Conservation (phyloP, 768 basidiomycete genomes). For the Lentinula sp. region DNA sequence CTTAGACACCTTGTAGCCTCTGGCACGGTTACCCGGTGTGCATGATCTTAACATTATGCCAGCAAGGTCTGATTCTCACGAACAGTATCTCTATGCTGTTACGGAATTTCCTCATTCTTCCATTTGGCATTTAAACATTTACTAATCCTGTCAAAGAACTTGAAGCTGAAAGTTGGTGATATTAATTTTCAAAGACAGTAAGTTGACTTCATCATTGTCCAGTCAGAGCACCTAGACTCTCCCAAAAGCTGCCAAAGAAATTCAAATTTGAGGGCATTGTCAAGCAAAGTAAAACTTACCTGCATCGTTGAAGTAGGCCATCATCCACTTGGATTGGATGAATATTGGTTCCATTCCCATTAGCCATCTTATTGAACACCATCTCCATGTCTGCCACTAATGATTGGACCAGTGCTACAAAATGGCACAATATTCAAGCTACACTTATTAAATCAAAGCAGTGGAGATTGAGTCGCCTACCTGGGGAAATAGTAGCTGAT, state of each 20-base stretch:
- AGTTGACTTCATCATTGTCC: neutral
- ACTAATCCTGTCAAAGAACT: too few relatives aligned
- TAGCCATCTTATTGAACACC: slow-evolving; percentile 37
- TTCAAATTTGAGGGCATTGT: neutral
- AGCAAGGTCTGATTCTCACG: too few relatives aligned
- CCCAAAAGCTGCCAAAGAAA: neutral
- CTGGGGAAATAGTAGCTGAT: slow-evolving; percentile 33
- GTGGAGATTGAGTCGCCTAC: slow-evolving; percentile 25
- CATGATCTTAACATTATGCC: too few relatives aligned
- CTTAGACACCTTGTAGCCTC: too few relatives aligned
- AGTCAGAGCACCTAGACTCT: neutral
- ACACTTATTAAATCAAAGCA: too few relatives aligned
- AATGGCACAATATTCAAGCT: too few relatives aligned
- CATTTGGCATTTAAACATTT: too few relatives aligned
- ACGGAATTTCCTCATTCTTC: too few relatives aligned
- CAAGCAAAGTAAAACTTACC: slow-evolving; percentile 13
- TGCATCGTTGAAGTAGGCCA: slow-evolving; percentile 29
- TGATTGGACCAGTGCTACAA: slow-evolving; percentile 13
- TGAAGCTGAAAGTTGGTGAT: too few relatives aligned
- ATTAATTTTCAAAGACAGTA: too few relatives aligned
- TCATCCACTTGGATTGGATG: slow-evolving; percentile 20
- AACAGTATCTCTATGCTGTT: too few relatives aligned
- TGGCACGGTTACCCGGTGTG: too few relatives aligned
- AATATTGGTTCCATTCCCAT: slow-evolving; percentile 20
- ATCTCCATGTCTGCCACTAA: slow-evolving; percentile 30